Evolutionary conservation across 2,329 filamentous ascomycete species (phyloP), one percentile per base, ranked within the genome.

Genomic region (Metarhizium brunneum): DNA sequence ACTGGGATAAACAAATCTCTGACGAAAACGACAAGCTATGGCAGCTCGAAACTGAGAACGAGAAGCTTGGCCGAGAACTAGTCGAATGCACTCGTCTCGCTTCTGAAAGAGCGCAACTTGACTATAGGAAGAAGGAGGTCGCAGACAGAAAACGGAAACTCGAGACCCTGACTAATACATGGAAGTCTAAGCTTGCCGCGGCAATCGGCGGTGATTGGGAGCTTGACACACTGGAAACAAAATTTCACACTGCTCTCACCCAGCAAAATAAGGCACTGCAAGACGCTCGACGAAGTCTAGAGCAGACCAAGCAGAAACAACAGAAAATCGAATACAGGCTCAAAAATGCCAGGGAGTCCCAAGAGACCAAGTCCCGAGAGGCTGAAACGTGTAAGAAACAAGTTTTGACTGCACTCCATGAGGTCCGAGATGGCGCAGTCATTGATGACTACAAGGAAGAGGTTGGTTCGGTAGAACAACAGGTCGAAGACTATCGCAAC

Each of bases 81-180:
- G 81, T 91, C 8, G 87, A 95, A 63, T 90, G 87, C 57, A 95
- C 88, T 2, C 85, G 86, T 56, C 81, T 88, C 56, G 90, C 91
- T 6, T 84, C 86, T 4, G 91, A 95, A 59, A 81, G 91, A 42
- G 94, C 92, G 13, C 86, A 88, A 63, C 78, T 99, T 11, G 89
- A 95, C 56, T 85, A 88, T 62, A 79, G 92, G 38, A 91, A 87
- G 64, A 92, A 91, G 62, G 88, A 96, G 65, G 71, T 90, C 32
- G 82, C 83, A 59, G 86, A 90, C 61, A 83, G 86, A 55, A 82
- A 88, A 67, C 81, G 83, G 38, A 88, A 87, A 58, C 76, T 97
- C 2, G 81, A 91, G 8, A 94, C 89, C 0, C 83, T 96, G 73
- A 82, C 77, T 59, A 83, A 77, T 50, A 90, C 90, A 0, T 90